These are phyloP conservation scores for Tranzscheliella williamsii DNA, from an alignment of 1,284 basidiomycete genomes.

Conservation along the genomic window DNA sequence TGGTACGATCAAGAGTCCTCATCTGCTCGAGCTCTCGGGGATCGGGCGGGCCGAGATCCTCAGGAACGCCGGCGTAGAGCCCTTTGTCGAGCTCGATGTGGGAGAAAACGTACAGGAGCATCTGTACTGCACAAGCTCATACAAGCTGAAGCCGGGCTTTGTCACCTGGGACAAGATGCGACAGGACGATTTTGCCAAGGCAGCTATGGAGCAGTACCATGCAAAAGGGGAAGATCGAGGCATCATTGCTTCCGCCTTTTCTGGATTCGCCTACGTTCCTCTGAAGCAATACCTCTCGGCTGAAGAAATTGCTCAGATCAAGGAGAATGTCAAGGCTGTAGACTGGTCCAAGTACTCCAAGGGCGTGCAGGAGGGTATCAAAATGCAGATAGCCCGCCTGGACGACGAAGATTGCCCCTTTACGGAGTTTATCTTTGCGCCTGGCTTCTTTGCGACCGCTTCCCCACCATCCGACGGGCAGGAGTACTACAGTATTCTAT, in stretches of 20 bases:
- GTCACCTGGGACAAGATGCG: conserved; percentile 51
- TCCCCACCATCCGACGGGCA: conserved; percentile 31
- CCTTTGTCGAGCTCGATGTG: conserved; percentile 60
- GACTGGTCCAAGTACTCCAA: conserved; percentile 33
- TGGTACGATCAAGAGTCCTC: conserved; percentile 63
- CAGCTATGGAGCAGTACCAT: conserved; percentile 43
- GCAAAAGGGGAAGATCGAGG: conserved; percentile 35
- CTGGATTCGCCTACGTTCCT: conserved; percentile 42
- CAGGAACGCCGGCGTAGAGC: conserved; percentile 25
- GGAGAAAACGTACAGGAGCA: conserved; percentile 67
- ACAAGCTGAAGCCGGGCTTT: conserved; percentile 44
- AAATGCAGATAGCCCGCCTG: conserved; percentile 31
- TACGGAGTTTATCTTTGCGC: conserved; percentile 50
- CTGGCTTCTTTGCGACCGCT: conserved; percentile 42
- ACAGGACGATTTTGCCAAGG: conserved; percentile 43
- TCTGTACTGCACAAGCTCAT: conserved; percentile 58
- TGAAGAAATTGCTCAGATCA: conserved; percentile 35
- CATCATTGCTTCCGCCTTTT: conserved; percentile 44
- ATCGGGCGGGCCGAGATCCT: conserved; percentile 34
- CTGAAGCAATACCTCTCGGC: conserved; percentile 35
- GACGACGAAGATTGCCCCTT: conserved; percentile 40
- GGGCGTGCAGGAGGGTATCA: conserved; percentile 36
- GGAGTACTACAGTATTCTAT: conserved; percentile 46
- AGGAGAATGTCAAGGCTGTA: conserved; percentile 14
- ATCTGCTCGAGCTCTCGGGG: conserved; percentile 47